phyloP scores from a whole-genome alignment of 768 basidiomycete genomes.

The Pilatotrama ljubarskyi region DNA sequence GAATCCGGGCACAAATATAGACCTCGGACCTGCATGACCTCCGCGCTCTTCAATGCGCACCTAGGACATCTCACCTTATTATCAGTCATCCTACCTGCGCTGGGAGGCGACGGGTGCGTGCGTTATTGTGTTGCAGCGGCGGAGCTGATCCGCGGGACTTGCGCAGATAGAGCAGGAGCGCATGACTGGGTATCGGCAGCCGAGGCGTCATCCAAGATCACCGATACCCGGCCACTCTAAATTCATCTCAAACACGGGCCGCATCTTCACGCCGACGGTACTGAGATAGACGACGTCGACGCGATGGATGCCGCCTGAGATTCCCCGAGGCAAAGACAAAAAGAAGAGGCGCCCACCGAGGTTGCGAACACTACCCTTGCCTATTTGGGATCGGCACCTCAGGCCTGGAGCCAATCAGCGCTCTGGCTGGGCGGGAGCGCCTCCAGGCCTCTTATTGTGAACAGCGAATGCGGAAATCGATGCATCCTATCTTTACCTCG shows the following conservation, averaged over 20 bases:
- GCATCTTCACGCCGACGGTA: background rate
- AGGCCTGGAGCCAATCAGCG: background rate
- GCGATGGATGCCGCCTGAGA: background rate
- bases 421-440: background rate
- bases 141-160: constrained; percentile 3
- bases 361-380: constrained; percentile 17
- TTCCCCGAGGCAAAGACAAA: constrained; percentile 17
- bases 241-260: constrained; percentile 1
- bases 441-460: constrained; percentile 15
- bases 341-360: constrained; percentile 6
- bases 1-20: constrained; percentile 2
- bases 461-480: background rate
- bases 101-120: background rate
- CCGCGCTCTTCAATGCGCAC: constrained; percentile 4
- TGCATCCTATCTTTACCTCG: background rate
- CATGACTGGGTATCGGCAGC: constrained; percentile 1
- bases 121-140: constrained; percentile 13
- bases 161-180: background rate
- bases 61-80: constrained; percentile 11
- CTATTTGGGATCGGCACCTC: constrained; percentile 1
- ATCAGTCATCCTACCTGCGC: background rate
- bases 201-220: background rate
- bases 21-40: background rate
- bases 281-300: constrained; percentile 6
- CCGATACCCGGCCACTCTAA: background rate